Percentiles rank a stretch among this genome's conserved stretches.
phyloP scores from a whole-genome alignment of 2,329 filamentous ascomycete species.

The Fusarium subtropicale region DNA sequence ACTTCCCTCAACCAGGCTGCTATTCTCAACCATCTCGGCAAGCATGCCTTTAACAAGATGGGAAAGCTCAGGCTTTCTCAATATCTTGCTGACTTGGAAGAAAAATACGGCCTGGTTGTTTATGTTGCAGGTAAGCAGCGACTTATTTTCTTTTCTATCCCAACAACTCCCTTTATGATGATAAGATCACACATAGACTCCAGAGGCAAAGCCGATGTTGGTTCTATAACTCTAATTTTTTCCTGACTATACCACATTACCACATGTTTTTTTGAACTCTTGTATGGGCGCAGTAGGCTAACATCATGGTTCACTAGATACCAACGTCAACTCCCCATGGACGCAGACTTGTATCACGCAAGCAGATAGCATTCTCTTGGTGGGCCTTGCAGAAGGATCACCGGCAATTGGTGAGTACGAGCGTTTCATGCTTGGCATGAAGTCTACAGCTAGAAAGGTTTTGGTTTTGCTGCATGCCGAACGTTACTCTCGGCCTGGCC shows the following conservation, averaged over 20 bases:
- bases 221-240: constrained; percentile 75
- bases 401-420: constrained; percentile 96
- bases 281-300: constrained; percentile 41
- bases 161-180: constrained; percentile 58
- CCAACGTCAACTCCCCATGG: constrained; percentile 96
- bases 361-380: constrained; percentile 93
- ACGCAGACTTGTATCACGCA: constrained; percentile 98
- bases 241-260: constrained; percentile 61
- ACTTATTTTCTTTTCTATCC: constrained; percentile 12
- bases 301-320: constrained; percentile 70
- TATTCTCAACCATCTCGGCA: constrained; percentile 92
- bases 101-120: constrained; percentile 94
- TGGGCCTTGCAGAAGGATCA: constrained; percentile 90
- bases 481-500: constrained; percentile 83
- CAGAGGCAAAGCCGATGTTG: constrained; percentile 67
- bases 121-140: constrained; percentile 81
- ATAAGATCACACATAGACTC: constrained; percentile 56
- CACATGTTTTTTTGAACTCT: constrained; percentile 14
- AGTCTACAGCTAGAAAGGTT: constrained; percentile 94
- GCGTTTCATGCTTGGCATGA: constrained; percentile 94
- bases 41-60: constrained; percentile 97
- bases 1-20: constrained; percentile 93
- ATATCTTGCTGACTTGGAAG: constrained; percentile 95
- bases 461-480: constrained; percentile 91
- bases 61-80: constrained; percentile 95